Conservation (phyloP, 208 protist genomes). For the Leishmania amazonensis region DNA sequence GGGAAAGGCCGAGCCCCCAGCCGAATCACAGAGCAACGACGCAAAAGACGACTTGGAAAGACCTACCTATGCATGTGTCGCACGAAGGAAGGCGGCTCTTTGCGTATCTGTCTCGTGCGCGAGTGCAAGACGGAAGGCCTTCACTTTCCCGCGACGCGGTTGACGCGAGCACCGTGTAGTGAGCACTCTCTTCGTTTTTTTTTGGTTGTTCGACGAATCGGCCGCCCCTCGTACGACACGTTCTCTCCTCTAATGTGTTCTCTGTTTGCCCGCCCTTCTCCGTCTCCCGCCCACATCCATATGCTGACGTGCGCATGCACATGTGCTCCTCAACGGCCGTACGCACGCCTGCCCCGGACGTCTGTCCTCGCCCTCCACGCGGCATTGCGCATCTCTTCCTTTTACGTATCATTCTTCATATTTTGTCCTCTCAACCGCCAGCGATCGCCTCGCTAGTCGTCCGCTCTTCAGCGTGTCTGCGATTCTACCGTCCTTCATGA, state of each 20-base stretch:
- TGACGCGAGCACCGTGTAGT: neutral
- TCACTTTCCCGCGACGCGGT: neutral
- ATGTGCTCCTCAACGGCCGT: neutral
- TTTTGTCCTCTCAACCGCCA: neutral
- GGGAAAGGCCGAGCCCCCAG: neutral
- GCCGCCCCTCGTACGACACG: neutral
- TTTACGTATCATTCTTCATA: neutral
- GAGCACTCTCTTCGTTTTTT: neutral
- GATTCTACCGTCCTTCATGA: slow-evolving; percentile 17
- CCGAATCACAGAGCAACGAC: neutral
- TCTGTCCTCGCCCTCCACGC: slow-evolving; percentile 1
- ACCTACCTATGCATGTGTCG: neutral
- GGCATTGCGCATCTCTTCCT: neutral
- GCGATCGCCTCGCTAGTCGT: neutral
- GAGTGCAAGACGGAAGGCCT: neutral
- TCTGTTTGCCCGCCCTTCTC: too few relatives aligned
- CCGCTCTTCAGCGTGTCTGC: neutral
- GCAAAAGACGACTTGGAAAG: neutral
- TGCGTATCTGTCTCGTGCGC: neutral
- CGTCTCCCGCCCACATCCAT: neutral
- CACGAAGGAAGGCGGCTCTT: neutral
- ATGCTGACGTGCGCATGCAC: neutral
- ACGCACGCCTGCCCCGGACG: neutral
- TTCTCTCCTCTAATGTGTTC: neutral
- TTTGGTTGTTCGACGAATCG: neutral